These are phyloP conservation scores for Gloeostereum incarnatum DNA, from an alignment of 768 basidiomycete genomes.

Conservation along the genomic window DNA sequence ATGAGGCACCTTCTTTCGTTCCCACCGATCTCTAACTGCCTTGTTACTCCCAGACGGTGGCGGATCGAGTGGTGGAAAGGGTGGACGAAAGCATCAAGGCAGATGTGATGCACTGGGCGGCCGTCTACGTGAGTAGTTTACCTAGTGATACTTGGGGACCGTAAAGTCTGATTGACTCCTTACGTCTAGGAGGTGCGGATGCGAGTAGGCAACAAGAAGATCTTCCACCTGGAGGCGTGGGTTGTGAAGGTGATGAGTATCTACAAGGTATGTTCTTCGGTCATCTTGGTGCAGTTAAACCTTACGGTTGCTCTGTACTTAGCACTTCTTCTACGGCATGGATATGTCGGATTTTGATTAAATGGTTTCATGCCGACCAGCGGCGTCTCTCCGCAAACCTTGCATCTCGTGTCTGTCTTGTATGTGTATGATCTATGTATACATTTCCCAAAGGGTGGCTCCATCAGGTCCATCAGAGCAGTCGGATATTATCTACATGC, in stretches of 20 bases:
- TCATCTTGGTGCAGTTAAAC: background rate
- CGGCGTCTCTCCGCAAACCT: too few species aligned
- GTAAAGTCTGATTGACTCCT: background rate
- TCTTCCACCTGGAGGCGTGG: conserved; percentile 97
- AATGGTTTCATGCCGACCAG: too few species aligned
- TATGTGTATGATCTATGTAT: too few species aligned
- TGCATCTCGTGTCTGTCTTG: too few species aligned
- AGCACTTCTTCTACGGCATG: conserved; percentile 52
- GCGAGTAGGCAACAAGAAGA: conserved; percentile 85
- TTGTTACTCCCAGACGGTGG: conserved; percentile 67
- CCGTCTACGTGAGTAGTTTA: conserved; percentile 68
- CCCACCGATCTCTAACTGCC: background rate
- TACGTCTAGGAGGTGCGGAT: conserved; percentile 78
- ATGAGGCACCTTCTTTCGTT: conserved; percentile 9
- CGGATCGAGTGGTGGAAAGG: conserved; percentile 76
- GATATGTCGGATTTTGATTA: conserved; percentile 46
- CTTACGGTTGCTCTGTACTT: conserved; percentile 4
- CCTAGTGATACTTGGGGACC: background rate
- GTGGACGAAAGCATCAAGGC: conserved; percentile 88
- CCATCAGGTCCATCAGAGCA: too few species aligned
- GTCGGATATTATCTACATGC: too few species aligned
- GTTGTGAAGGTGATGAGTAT: conserved; percentile 93
- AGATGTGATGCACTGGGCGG: conserved; percentile 97
- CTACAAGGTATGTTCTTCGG: conserved; percentile 51
- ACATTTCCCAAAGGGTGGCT: too few species aligned